A percentile compares a stretch with the other conserved stretches of the same genome.
These are phyloP conservation scores for Trichoderma afroharzianum DNA, from an alignment of 2,329 filamentous ascomycete genomes.

Conservation along the genomic window DNA sequence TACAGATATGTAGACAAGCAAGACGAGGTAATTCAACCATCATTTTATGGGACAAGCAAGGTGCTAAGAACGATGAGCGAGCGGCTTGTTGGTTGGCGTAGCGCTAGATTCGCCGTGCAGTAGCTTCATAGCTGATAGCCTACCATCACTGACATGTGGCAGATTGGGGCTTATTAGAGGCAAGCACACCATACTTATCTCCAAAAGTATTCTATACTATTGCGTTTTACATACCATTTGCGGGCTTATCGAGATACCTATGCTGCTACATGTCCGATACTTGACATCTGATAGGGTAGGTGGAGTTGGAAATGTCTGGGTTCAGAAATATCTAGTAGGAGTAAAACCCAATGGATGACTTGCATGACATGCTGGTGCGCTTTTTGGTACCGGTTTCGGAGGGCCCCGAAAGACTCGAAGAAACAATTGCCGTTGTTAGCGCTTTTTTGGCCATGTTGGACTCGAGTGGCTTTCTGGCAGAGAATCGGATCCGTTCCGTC, in stretches of 20 bases:
- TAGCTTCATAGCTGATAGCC: neutral
- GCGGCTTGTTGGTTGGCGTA: neutral
- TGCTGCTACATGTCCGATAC: neutral
- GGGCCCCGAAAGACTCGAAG: neutral
- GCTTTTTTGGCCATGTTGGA: neutral
- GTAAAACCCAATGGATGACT: neutral
- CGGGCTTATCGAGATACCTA: neutral
- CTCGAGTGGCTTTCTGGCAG: neutral
- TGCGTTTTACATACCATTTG: neutral
- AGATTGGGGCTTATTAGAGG: neutral
- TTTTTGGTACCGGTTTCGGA: neutral
- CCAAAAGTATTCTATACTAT: neutral
- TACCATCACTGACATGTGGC: neutral
- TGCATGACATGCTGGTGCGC: neutral
- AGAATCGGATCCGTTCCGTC: neutral
- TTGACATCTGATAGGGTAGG: neutral
- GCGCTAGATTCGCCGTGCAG: neutral
- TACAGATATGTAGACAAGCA: too few relatives aligned
- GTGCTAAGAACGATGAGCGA: neutral
- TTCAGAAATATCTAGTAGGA: neutral
- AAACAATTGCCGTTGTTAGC: neutral
- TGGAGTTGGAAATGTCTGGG: neutral
- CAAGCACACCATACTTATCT: neutral
- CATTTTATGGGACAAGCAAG: neutral
- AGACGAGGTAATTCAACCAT: too few relatives aligned